A percentile compares a stretch with the other conserved stretches of the same genome.
Conservation (phyloP, 2,329 filamentous ascomycete genomes). For the Lasiodiplodia sp. region DNA sequence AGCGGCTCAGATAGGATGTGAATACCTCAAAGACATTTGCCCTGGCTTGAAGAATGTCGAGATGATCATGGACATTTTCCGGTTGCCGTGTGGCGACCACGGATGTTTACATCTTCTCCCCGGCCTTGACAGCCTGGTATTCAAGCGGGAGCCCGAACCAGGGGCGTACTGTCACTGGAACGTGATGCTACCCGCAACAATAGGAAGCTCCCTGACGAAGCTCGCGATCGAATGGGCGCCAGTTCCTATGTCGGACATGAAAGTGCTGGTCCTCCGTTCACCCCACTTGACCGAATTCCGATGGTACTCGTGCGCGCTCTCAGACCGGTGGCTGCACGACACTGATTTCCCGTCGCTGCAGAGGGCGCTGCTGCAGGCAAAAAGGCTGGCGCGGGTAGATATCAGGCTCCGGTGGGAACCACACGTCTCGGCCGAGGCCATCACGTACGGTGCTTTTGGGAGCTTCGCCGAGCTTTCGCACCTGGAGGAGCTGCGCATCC, state of each 20-base stretch:
- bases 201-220: background rate
- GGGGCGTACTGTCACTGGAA: too few species aligned
- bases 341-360: background rate
- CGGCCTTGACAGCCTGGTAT: background rate
- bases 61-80: background rate
- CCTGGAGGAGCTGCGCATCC: slow-evolving; percentile 34
- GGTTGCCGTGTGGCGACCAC: too few species aligned
- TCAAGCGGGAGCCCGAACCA: background rate
- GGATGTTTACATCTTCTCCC: background rate
- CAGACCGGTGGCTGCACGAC: background rate
- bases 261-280: background rate
- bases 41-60: background rate
- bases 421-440: slow-evolving; percentile 7
- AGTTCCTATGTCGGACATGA: background rate
- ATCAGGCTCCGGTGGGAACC: background rate
- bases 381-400: background rate
- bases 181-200: too few species aligned
- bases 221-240: background rate
- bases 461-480: background rate
- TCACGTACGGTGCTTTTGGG: background rate
- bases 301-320: background rate
- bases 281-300: background rate
- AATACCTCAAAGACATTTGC: background rate
- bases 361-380: background rate
- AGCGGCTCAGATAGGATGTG: background rate